phyloP scores from a whole-genome alignment of 2,329 filamentous ascomycete genomes.

The Pseudogymnoascus sp. region DNA sequence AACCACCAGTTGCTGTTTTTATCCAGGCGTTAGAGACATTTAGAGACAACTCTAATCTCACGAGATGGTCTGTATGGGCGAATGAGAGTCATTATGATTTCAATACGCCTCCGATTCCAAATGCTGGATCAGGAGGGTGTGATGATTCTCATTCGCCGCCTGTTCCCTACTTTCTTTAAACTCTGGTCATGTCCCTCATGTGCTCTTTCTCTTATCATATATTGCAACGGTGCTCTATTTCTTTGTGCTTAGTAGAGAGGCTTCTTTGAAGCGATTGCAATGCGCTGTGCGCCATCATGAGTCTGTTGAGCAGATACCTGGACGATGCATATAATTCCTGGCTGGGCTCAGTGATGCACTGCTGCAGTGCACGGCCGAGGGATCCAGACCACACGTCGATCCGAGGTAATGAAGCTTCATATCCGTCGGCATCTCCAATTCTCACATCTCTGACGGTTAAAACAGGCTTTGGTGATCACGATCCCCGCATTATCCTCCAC shows the following conservation, averaged over 20 bases:
- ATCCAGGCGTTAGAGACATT: not conserved
- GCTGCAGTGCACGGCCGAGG: slow-evolving; percentile 19
- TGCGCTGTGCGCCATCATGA: slow-evolving; percentile 18
- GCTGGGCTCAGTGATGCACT: slow-evolving; percentile 23
- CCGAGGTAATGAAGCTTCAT: slow-evolving; percentile 19
- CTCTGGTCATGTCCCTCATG: not conserved
- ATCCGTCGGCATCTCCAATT: not conserved
- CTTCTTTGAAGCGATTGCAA: not conserved
- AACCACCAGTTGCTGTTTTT: not conserved
- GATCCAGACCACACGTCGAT: slow-evolving; percentile 17
- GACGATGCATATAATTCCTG: slow-evolving; percentile 26
- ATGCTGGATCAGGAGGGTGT: not conserved
- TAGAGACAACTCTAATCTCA: not conserved
- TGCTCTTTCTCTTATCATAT: not conserved
- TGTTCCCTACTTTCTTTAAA: not conserved
- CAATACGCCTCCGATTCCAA: not conserved
- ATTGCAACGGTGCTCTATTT: not conserved
- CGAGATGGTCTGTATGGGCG: not conserved
- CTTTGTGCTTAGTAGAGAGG: not conserved
- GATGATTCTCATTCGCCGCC: not conserved
- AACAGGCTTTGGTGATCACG: slow-evolving; percentile 27
- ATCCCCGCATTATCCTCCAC: slow-evolving; percentile 31
- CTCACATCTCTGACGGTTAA: slow-evolving; percentile 9
- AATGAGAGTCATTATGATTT: not conserved
- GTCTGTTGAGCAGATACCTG: slow-evolving; percentile 26